phyloP scores from a whole-genome alignment of 371 early-diverging fungal genomes.

The Mucor irregularis region DNA sequence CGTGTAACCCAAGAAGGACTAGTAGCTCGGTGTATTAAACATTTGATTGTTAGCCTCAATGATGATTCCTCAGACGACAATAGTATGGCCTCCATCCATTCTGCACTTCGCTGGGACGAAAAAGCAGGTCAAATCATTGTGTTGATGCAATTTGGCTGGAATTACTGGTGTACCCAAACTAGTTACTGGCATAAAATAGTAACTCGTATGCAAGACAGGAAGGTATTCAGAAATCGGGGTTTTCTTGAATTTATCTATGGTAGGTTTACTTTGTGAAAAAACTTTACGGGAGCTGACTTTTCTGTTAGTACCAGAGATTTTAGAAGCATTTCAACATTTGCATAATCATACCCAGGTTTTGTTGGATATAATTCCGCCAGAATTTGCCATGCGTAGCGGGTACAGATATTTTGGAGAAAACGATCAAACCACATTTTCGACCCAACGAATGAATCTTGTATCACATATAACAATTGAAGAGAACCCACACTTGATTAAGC shows the following conservation, averaged over 20 bases:
- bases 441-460: conserved; percentile 8
- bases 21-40: conserved; percentile 45
- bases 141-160: conserved; percentile 50
- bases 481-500: conserved; percentile 11
- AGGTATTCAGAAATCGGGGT: conserved; percentile 32
- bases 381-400: conserved; percentile 36
- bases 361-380: conserved; percentile 47
- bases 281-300: too few species aligned
- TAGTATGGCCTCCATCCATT: conserved; percentile 45
- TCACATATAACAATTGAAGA: conserved; percentile 10
- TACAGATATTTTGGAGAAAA: conserved; percentile 24
- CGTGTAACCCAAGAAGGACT: conserved; percentile 43
- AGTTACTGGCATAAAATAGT: conserved; percentile 42
- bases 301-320: conserved; percentile 32
- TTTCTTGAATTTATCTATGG: conserved; percentile 46
- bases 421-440: not conserved
- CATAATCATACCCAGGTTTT: conserved; percentile 30
- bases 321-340: conserved; percentile 35
- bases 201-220: conserved; percentile 36
- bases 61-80: conserved; percentile 27
- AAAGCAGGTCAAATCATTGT: conserved; percentile 45
- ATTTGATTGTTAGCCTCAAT: conserved; percentile 42
- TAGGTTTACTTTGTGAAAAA: too few species aligned
- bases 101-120: conserved; percentile 49
- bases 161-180: conserved; percentile 43